Evolutionary conservation across 306 rosid genomes (phyloP), one percentile per base, ranked within the genome.

Genomic region (Cicer cuneatum): DNA sequence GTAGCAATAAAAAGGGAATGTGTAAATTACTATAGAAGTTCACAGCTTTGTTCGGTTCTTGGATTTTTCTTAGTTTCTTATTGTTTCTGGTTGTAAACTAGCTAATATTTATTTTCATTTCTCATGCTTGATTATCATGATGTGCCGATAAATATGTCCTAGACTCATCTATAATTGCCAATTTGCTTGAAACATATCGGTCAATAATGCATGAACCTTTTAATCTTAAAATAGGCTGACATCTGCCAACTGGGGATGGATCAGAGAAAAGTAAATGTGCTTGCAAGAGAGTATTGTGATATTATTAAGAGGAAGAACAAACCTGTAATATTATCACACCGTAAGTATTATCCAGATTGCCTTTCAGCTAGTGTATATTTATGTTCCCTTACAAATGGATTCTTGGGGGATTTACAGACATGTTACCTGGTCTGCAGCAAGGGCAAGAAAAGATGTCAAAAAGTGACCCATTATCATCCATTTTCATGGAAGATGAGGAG

Each of bases 181-280:
- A 35, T 64, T 81, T 57, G 19, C 58, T 62, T 8, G 24, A 73
- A 73, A 62, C 7, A 16, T 24, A 9, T 18, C 51, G 37, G 41
- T 70, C 10, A 24, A 61, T 63, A 39, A 68, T 49, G 40, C 65
- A 39, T 70, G 1, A 54, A 61, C 78, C 33, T 18, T 77, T 49
- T 47, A 39, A 13, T 37, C 42, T 71, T 40, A 49, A 21, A 83
- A 68, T 51, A 93, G 97, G 97, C 97, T 5, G 93, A 93, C 78
- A 93, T 93, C 69, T 90, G 97, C 90, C 98, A 90, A 80, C 42
- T 93, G 83, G 98, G 97, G 85, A 89, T 89, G 97, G 97, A 90
- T 84, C 97, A 93, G 67, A 87, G 93, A 46, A 85, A 93, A 85
- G 97, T 90, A 68, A 93, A 89, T 61, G 88, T 89, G 21, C 98